phyloP scores from a whole-genome alignment of 176 grass and related monocot species.

The Oryza longistaminata region DNA sequence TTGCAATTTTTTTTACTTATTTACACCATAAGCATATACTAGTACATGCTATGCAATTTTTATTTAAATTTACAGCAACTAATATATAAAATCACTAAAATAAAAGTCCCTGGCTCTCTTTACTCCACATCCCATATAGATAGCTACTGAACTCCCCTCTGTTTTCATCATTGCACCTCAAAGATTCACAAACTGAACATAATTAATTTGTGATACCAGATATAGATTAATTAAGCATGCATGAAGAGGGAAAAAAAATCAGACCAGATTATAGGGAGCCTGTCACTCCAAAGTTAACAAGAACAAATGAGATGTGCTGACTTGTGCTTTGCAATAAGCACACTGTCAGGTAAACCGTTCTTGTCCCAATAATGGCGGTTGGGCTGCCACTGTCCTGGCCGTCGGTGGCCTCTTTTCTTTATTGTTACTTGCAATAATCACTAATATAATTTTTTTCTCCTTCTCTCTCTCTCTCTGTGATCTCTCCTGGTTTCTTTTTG shows the following conservation, averaged over 20 bases:
- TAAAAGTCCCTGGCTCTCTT: not conserved
- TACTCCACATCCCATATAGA: not conserved
- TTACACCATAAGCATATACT: not conserved
- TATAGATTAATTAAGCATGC: not conserved
- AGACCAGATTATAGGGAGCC: not conserved
- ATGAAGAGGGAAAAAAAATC: not conserved
- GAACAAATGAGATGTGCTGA: not conserved
- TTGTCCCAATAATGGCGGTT: conserved; percentile 52
- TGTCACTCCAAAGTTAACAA: not conserved
- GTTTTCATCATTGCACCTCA: not conserved
- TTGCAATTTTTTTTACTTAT: not conserved
- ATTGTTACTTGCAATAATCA: not conserved
- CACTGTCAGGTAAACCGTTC: conserved; percentile 46
- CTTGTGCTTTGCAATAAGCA: conserved; percentile 31
- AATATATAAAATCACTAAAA: not conserved
- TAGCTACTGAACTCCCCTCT: not conserved
- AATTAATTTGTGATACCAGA: too few species aligned
- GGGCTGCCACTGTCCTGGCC: conserved; percentile 44
- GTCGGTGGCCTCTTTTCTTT: conserved; percentile 41
- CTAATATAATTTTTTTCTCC: not conserved
- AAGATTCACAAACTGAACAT: not conserved
- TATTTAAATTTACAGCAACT: not conserved
- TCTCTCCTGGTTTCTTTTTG: not conserved
- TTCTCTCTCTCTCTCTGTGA: too few species aligned
- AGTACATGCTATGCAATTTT: not conserved